phyloP scores from a whole-genome alignment of 1,284 basidiomycete genomes.

The Leccinum holopus region DNA sequence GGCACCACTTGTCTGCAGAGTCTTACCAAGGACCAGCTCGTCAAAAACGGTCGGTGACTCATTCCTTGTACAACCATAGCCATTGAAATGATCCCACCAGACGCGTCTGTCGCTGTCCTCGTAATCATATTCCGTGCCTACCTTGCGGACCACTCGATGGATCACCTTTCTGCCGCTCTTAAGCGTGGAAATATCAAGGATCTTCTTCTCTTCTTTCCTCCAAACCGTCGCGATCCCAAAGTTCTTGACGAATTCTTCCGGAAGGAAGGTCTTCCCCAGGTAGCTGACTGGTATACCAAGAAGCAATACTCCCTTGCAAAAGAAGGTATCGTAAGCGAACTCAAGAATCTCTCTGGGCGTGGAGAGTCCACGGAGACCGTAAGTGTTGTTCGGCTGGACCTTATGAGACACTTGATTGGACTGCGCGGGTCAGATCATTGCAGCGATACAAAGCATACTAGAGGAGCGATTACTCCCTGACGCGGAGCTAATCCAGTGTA shows the following conservation, averaged over 20 bases:
- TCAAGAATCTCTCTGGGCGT: slow-evolving; percentile 58
- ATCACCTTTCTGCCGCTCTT: slow-evolving; percentile 75
- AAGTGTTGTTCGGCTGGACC: slow-evolving; percentile 25
- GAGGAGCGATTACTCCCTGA: slow-evolving; percentile 75
- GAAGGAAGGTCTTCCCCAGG: slow-evolving; percentile 69
- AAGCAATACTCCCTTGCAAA: slow-evolving; percentile 76
- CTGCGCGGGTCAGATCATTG: slow-evolving; percentile 58
- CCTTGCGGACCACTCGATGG: slow-evolving; percentile 80
- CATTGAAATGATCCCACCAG: slow-evolving; percentile 37
- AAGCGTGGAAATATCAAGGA: slow-evolving; percentile 86
- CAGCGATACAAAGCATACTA: slow-evolving; percentile 66
- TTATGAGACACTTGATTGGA: slow-evolving; percentile 14
- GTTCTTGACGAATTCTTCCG: slow-evolving; percentile 85
- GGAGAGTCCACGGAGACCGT: slow-evolving; percentile 68
- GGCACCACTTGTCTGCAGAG: slow-evolving; percentile 75
- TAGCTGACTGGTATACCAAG: slow-evolving; percentile 92
- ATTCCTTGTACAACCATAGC: neutral
- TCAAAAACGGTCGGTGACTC: slow-evolving; percentile 83
- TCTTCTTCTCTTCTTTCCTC: slow-evolving; percentile 84
- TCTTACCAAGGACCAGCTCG: slow-evolving; percentile 90
- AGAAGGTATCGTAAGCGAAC: slow-evolving; percentile 60
- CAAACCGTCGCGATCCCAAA: slow-evolving; percentile 72
- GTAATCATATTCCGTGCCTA: slow-evolving; percentile 81
- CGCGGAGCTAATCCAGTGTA: slow-evolving; percentile 80
- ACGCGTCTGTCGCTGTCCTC: slow-evolving; percentile 75